A percentile compares a stretch with the other conserved stretches of the same genome.
phyloP scores from a whole-genome alignment of 257 asterid genomes.

The Solanum rostratum region DNA sequence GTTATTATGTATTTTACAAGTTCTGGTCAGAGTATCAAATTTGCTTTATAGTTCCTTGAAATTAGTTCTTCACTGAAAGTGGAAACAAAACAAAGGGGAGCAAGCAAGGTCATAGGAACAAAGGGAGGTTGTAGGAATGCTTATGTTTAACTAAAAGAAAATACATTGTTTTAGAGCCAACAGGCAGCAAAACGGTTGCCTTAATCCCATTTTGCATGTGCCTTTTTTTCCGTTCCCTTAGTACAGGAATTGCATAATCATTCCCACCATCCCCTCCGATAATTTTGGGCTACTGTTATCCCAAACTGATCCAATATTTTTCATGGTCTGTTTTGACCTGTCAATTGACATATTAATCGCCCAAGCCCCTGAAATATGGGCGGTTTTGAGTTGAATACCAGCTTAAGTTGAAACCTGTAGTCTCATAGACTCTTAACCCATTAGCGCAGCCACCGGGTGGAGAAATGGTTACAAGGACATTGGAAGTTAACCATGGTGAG shows the following conservation, averaged over 20 bases:
- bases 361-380: not conserved
- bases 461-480: not conserved
- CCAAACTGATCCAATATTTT: not conserved
- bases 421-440: not conserved
- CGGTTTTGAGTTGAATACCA: not conserved
- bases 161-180: not conserved
- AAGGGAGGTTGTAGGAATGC: not conserved
- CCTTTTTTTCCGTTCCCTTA: not conserved
- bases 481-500: not conserved
- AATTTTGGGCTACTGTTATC: not conserved
- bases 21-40: not conserved
- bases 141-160: not conserved
- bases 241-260: not conserved
- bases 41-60: not conserved
- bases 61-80: not conserved
- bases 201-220: not conserved
- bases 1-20: not conserved
- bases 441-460: not conserved
- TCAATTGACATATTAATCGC: not conserved
- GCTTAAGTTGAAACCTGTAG: not conserved
- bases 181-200: not conserved
- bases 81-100: not conserved
- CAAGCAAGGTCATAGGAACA: not conserved
- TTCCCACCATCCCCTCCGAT: not conserved
- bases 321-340: not conserved